Evolutionary conservation across 2,329 filamentous ascomycete genomes (phyloP).

Genomic region (Raffaelea deltoideospora): DNA sequence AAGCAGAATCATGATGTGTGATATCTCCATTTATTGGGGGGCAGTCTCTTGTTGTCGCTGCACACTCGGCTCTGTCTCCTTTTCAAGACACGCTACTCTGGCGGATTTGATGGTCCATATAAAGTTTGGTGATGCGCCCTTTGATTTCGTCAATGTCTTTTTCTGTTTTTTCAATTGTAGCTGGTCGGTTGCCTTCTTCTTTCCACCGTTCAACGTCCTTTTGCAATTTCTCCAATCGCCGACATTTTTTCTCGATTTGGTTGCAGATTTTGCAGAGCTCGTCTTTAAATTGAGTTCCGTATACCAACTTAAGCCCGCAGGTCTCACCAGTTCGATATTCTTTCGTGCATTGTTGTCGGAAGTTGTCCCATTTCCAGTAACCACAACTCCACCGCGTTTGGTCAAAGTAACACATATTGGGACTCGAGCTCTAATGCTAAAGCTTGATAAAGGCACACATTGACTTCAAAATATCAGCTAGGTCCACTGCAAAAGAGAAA

Average conservation of each 20-base stretch:
- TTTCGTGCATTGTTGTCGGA: constrained; percentile 82
- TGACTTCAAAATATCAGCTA: background rate
- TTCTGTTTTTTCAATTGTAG: constrained; percentile 58
- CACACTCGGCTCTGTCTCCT: too few species aligned
- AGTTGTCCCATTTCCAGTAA: constrained; percentile 90
- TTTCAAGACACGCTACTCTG: constrained; percentile 8
- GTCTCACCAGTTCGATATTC: constrained; percentile 95
- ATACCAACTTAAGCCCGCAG: constrained; percentile 84
- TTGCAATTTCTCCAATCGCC: constrained; percentile 58
- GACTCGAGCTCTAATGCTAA: background rate
- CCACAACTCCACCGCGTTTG: constrained; percentile 73
- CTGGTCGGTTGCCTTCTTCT: constrained; percentile 56
- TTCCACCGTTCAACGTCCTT: constrained; percentile 66
- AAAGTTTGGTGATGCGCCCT: constrained; percentile 39
- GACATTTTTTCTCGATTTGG: constrained; percentile 73
- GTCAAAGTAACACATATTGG: constrained; percentile 87
- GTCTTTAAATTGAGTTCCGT: constrained; percentile 47
- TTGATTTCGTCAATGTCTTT: constrained; percentile 52
- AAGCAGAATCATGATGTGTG: too few species aligned
- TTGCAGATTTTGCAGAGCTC: constrained; percentile 73
- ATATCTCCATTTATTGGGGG: too few species aligned
- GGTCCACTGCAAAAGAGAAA: background rate
- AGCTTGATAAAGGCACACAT: background rate
- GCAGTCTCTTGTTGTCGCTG: too few species aligned
- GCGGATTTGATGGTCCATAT: constrained; percentile 20